Evolutionary conservation across 164 flowering plant genomes (phyloP).

Genomic region (Magnolia sinica): DNA sequence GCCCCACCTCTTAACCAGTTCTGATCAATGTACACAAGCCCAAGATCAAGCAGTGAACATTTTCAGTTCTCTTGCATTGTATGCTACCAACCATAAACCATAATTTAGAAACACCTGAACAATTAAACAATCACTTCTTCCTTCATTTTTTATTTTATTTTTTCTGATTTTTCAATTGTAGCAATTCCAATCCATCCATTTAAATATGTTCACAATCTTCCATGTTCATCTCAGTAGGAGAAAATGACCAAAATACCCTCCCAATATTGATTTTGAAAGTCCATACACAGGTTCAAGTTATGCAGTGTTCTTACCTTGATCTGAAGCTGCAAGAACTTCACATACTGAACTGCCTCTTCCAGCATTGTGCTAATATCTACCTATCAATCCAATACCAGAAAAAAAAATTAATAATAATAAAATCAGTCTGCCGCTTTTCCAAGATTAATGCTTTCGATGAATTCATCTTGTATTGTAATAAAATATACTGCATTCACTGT

Average conservation of each 20-base stretch:
- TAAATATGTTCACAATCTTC: background rate
- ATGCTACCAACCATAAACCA: no score
- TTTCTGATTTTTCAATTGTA: background rate
- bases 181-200: background rate
- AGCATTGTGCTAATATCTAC: conserved; percentile 99
- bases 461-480: no score
- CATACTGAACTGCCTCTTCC: conserved; percentile 95
- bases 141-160: background rate
- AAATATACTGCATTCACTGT: background rate
- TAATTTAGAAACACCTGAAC: no score
- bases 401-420: no score
- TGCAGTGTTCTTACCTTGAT: conserved; percentile 59
- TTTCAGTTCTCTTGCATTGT: background rate
- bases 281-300: background rate
- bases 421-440: background rate
- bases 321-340: conserved; percentile 93
- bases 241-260: no score
- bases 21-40: no score
- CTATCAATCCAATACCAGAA: conserved; percentile 26
- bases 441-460: background rate
- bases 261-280: no score
- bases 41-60: no score
- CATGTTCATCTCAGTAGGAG: background rate
- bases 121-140: no score
- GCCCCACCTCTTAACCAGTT: no score